Base-by-base conservation (phyloP, 2,329 filamentous ascomycete species). In the Colletotrichum liaoningense region DNA sequence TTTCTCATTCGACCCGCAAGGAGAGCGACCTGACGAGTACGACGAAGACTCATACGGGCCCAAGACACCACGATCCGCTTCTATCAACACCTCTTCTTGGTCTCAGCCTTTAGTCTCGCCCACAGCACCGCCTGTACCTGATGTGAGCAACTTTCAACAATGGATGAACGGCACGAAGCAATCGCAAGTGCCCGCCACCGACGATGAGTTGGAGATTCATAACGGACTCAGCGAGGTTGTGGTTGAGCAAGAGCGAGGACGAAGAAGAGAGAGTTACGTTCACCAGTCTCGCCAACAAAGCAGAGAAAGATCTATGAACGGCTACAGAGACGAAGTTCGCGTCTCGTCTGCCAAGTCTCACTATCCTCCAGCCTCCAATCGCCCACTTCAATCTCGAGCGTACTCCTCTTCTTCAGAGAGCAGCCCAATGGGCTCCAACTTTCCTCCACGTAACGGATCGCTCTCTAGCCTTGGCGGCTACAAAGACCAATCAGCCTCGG, bases 61-160 rank as follows among this genome's bases (percentile, higher is more conserved):
- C 12, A 73, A 19, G 6, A 28, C 62, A 42, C n/a, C 67, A 52
- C 56, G 52, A 5, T 14, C 54, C 14, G 49, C 62, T 28, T 64
- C 70, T 16, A 59, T 65, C 60, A 55, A 66, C 54, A 22, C 58
- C 0, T 65, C 64, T 19, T 19, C 73, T 24, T 69, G 78, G 60
- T 76, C 77, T 6, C 79, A 79, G n/a, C 76, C 77, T 1, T 68
- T 79, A 9, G 73, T 79, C 7, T 78, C 79, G 0, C 78, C 80
- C 1, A 78, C 79, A 14, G 76, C 79, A 1, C 77, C 80, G 1
- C 67, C 78, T 0, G 71, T 79, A 22, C 79, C 81, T 5, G 82
- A 82, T 2, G 76, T 79, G 4, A 76, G 79, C 62, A 82, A 79
- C 28, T 80, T 84, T 6, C 78, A 80, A 38, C 80, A 78, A 69